Base-by-base conservation (phyloP, 768 basidiomycete species). In the Atractiella rhizophila region DNA sequence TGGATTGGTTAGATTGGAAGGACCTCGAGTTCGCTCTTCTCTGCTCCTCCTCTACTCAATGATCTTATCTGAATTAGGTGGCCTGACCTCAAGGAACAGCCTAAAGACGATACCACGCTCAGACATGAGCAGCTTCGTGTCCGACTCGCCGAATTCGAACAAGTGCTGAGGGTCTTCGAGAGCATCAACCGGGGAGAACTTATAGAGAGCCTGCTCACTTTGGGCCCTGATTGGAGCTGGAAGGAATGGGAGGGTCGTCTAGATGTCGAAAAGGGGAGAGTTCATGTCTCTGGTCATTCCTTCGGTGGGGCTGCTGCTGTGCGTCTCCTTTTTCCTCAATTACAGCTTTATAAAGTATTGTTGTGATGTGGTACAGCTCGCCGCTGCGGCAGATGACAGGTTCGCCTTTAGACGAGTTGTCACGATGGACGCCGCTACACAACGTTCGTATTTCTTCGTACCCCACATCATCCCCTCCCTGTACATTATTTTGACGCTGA, bases 101-200 rank as follows among this genome's bases (percentile, higher is more conserved):
- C 45, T 4, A 23, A 26, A 7, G 35, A 48, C 32, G 43, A 46
- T 25, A 55, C 44, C 3, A 57, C 65, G 15, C 53, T 66, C 40
- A 67, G 81, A 42, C 59, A 60, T 0, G 66, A 76, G 37, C 81
- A 88, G 48, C 67, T 83, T 6, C 63, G 62, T 10, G 68, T 80
- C 37, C 68, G 83, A 9, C 64, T 65, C 40, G 60, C 65, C 40
- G 82, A 86, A 57, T 62, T 82, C 18, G 69, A 76, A 56, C 64
- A 65, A 24, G 64, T 68, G 8, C 73, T 73, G 47, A 54, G 57
- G n/a, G 62, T 69, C 1, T 73, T 85, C 49, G 57, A 55, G 30
- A 55, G 60, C n/a, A 56, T 81, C n/a, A 58, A 74, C 28, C 28
- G 2, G 28, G 62, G 61, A 51, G 33, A 56, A 60, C 30, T 59